Conservation (phyloP, 345 rosid genomes). For the Nasturtium officinale region DNA sequence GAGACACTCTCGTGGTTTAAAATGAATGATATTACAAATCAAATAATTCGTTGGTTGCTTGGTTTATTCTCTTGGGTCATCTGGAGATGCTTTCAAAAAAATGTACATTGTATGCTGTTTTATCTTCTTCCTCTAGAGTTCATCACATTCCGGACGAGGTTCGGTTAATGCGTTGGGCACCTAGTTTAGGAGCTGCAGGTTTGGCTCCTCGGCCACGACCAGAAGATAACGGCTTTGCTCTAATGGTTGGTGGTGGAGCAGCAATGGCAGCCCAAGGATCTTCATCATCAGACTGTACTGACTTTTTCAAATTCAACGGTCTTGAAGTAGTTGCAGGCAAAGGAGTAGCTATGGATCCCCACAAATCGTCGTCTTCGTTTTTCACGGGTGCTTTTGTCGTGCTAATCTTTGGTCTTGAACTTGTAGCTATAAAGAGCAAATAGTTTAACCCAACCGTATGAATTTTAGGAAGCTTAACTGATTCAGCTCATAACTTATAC, state of each 20-base stretch:
- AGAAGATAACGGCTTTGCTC: conserved; percentile 70
- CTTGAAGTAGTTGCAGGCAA: conserved; percentile 67
- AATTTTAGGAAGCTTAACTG: neutral
- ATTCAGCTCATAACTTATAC: conserved; percentile 44
- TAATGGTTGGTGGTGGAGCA: conserved; percentile 88
- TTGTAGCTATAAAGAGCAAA: conserved; percentile 50
- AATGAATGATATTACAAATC: conserved; percentile 68
- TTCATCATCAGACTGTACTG: conserved; percentile 58
- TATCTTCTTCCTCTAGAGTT: conserved; percentile 23
- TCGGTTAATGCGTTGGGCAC: conserved; percentile 93
- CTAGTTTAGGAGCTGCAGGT: conserved; percentile 68
- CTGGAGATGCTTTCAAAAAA: conserved; percentile 45
- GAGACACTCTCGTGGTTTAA: conserved; percentile 33
- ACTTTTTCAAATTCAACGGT: conserved; percentile 62
- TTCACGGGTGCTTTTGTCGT: conserved; percentile 47
- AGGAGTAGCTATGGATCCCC: conserved; percentile 96
- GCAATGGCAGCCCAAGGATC: conserved; percentile 98
- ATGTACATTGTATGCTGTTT: conserved; percentile 49
- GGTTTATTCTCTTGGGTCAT: conserved; percentile 34
- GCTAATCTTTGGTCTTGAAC: conserved; percentile 57
- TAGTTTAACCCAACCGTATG: neutral
- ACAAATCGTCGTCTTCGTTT: conserved; percentile 82
- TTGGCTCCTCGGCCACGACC: conserved; percentile 78
- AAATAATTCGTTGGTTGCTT: conserved; percentile 36
- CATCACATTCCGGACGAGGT: conserved; percentile 69